Conservation (phyloP, 805 yeast genomes). For the Metschnikowia noctiluminum region DNA sequence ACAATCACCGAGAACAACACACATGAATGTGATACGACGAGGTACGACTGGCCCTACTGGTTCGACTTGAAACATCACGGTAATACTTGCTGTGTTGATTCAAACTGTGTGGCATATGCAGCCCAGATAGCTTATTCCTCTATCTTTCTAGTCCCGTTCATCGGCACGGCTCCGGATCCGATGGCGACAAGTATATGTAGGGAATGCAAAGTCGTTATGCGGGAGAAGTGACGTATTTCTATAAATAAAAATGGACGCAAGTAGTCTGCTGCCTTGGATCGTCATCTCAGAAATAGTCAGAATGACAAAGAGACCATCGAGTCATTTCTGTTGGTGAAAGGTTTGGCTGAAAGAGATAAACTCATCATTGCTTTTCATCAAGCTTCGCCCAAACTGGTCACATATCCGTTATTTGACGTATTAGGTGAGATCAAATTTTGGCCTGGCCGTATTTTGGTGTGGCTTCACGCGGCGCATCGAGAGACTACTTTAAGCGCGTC, state of each 20-base stretch:
- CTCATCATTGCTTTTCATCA: too few species aligned
- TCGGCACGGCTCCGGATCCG: neutral
- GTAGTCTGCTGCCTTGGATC: too few species aligned
- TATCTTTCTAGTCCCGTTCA: neutral
- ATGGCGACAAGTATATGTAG: neutral
- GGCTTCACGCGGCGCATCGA: neutral
- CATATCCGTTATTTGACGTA: neutral
- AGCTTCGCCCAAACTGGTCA: neutral
- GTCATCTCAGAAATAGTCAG: too few species aligned
- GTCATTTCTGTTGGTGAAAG: too few species aligned
- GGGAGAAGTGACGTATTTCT: neutral
- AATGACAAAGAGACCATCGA: too few species aligned
- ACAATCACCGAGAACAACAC: too few species aligned
- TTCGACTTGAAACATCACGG: neutral
- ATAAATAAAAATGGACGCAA: too few species aligned
- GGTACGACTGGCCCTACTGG: neutral
- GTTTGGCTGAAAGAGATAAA: too few species aligned
- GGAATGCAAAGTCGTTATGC: neutral
- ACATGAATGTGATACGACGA: too few species aligned
- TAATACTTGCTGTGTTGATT: neutral
- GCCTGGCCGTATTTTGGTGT: neutral
- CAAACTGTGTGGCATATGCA: neutral
- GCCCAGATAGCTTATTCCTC: neutral
- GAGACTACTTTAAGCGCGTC: neutral
- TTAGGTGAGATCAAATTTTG: neutral